Base-by-base conservation (phyloP, 192 early-diverging fungal species). In the Backusella psychrophila region DNA sequence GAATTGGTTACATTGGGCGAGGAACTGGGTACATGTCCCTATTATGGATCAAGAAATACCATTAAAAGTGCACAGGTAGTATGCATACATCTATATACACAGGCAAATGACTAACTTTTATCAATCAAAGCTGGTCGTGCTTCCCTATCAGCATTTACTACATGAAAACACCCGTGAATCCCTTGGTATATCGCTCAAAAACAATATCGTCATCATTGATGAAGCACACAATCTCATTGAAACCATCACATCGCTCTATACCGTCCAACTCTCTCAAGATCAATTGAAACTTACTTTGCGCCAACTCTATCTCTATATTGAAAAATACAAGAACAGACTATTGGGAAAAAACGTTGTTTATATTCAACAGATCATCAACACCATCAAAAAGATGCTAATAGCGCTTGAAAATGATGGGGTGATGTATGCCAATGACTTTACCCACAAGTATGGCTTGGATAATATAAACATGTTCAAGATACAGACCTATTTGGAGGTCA, bases 131-230 rank as follows among this genome's bases (percentile, higher is more conserved):
- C 82, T 97, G 9, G 91, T 98, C 0, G 91, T 92, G n/a, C 75
- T 98, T 35, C 97, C 97, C 2, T 98, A 98, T 81, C 93, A 94
- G 69, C 86, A 94, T 66, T 77, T 97, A 67, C 81, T 97, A n/a
- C 91, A 93, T 52, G 86, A 87, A 66, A 80, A 88, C 0, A 90
- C 94, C 0, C 82, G 97, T 29, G 93, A 95, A 68, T 88, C 93
- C 0, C 83, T 93, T 73, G 92, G 92, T 7, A 86, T 98, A 4
- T 81, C 85, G 7, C 75, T 97, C 9, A 88, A 89, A 41, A 80
- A 84, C 75, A 93, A 91, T 35, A 85, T 98, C 35, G 91, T 98
- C 1, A 91, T 98, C 19, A 82, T 98, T 39, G 96, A 96, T 84
- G 92, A 94, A 80, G 93, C 91, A 1, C 91, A 93, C 70, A 93